Evolutionary conservation across 2,329 filamentous ascomycete species (phyloP), one percentile per base, ranked within the genome.

Genomic region (Aurifilum marmelostoma): DNA sequence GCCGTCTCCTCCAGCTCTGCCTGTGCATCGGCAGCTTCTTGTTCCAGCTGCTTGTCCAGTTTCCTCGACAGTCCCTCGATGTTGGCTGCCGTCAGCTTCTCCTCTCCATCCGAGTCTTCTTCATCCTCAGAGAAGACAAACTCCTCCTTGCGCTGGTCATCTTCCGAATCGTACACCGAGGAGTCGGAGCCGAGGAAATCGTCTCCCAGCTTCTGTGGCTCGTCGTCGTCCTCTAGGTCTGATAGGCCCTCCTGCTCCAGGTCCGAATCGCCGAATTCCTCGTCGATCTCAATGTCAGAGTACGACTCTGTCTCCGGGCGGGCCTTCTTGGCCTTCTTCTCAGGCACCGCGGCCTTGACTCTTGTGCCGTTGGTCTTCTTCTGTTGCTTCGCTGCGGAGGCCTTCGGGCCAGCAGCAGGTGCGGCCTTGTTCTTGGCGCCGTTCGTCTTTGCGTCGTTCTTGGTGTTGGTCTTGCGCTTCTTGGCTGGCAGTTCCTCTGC

Each of bases 91-190:
- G 93, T 99, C 73, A 99, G 86, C 78, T 90, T 91, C 81, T 97
- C 94, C 80, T 97, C 93, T 6, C 89, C 91, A 75, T 97, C 93
- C 0, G 92, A 94, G 65, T 94, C 91, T 73, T 95, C 92, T 74
- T 97, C 94, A 76, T 98, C 95, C 73, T 98, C 96, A 0, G 96
- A 98, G 84, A 97, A 99, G 84, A 97, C 93, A 73, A 90, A 88
- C 75, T 86, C 82, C 71, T 79, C 79, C 73, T 86, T 77, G 80
- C 85, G 77, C 32, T 80, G 80, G 39, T 89, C 88, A 58, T 88
- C 86, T 72, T 94, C 92, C 16, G 92, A 95, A 77, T 95, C 92
- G 75, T 88, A 86, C 62, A 90, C 87, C 0, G 90, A 90, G 14
- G 69, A 71, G 72, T 87, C 87, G 0, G 84, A 87, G 50, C 82